Percentiles rank a stretch among this genome's conserved stretches.
Evolutionary conservation across 1,139 yeast genomes (phyloP).

Genomic region (Diutina ranongensis): DNA sequence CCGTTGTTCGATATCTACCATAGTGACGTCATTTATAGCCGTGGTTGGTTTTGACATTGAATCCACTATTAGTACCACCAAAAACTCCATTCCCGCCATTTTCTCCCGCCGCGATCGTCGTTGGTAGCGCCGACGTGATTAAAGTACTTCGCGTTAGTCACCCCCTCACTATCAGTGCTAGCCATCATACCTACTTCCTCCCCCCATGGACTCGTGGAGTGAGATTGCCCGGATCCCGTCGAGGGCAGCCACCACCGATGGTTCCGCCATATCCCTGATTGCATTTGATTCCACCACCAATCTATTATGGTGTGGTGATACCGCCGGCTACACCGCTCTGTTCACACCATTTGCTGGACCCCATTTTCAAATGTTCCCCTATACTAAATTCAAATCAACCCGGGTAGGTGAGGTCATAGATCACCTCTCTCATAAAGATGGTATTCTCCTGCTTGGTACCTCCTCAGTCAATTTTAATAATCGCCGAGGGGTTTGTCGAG

Average conservation of each 20-base stretch:
- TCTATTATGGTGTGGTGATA: constrained; percentile 81
- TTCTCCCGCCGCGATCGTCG: too few relatives aligned
- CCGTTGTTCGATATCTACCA: too few relatives aligned
- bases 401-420: constrained; percentile 33
- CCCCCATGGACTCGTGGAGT: constrained; percentile 1
- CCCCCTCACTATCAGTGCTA: too few relatives aligned
- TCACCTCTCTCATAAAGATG: constrained; percentile 41
- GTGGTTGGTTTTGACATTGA: too few relatives aligned
- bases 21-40: too few relatives aligned
- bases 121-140: too few relatives aligned
- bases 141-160: too few relatives aligned
- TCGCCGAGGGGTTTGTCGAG: constrained; percentile 43
- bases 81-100: too few relatives aligned
- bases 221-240: constrained; percentile 1
- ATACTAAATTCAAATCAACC: constrained; percentile 35
- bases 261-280: constrained; percentile 8
- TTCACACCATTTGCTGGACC: constrained; percentile 16
- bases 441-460: constrained; percentile 46
- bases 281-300: constrained; percentile 62
- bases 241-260: constrained; percentile 4
- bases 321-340: constrained; percentile 25
- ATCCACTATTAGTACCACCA: too few relatives aligned
- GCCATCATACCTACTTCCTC: too few relatives aligned
- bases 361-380: constrained; percentile 22
- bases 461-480: constrained; percentile 42